A percentile compares a stretch with the other conserved stretches of the same genome.
Evolutionary conservation across 1,284 basidiomycete species (phyloP).

Genomic region (Sanghuangporus sanghuang): DNA sequence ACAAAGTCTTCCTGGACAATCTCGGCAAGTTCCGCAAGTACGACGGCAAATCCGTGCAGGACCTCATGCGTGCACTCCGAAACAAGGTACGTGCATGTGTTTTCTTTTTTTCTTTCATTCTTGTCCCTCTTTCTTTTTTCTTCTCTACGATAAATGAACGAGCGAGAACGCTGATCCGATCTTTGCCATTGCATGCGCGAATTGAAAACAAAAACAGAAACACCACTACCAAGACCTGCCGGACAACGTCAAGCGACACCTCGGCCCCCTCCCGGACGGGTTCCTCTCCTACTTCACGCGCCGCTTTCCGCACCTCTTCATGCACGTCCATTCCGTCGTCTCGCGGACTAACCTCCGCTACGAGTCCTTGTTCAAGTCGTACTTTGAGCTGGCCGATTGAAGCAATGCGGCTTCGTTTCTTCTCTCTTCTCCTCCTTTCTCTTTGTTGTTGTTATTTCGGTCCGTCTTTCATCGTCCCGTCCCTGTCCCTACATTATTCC

Average conservation of each 20-base stretch:
- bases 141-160: no score
- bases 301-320: constrained; percentile 86
- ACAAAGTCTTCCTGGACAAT: constrained; percentile 89
- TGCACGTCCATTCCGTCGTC: constrained; percentile 88
- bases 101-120: neutral
- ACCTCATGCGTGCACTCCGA: constrained; percentile 85
- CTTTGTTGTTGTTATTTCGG: neutral
- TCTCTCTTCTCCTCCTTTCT: neutral
- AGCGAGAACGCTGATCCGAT: no score
- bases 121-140: neutral
- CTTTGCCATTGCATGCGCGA: no score
- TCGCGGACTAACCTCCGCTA: constrained; percentile 56
- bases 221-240: constrained; percentile 97
- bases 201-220: constrained; percentile 77
- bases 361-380: constrained; percentile 83
- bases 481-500: no score
- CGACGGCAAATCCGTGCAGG: constrained; percentile 85
- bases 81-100: constrained; percentile 72
- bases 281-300: constrained; percentile 91
- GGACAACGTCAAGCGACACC: constrained; percentile 79
- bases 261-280: constrained; percentile 89
- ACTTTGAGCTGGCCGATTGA: constrained; percentile 68
- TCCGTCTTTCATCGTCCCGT: neutral
- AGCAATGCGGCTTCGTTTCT: neutral
- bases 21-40: constrained; percentile 97